These are phyloP conservation scores for Diplogelasinospora grovesii DNA, from an alignment of 495 filamentous ascomycete species.

Conservation along the genomic window DNA sequence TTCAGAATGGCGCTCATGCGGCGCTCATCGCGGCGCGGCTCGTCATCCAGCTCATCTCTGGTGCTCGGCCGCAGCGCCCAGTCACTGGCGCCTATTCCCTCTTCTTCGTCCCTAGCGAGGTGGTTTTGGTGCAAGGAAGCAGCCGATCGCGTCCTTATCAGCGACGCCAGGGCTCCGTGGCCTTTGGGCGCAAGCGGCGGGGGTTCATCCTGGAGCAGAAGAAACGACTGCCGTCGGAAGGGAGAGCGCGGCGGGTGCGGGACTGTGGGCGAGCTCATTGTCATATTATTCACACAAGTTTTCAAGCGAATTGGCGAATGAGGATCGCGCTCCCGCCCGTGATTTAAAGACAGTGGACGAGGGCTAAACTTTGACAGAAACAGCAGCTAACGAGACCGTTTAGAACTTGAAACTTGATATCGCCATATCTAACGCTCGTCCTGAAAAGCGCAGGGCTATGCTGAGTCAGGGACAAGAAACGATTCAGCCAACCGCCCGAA, in stretches of 20 bases:
- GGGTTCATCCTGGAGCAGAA: constrained; percentile 32
- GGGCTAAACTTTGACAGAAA: too few relatives aligned
- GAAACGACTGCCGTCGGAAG: constrained; percentile 24
- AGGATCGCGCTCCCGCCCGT: too few relatives aligned
- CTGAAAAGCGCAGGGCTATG: too few relatives aligned
- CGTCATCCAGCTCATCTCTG: constrained; percentile 33
- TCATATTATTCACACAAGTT: too few relatives aligned
- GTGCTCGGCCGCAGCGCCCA: too few relatives aligned
- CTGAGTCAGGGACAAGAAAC: too few relatives aligned
- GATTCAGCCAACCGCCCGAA: too few relatives aligned
- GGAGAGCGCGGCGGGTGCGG: constrained; percentile 8
- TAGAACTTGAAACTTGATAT: too few relatives aligned
- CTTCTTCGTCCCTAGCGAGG: constrained; percentile 23
- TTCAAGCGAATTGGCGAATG: not conserved
- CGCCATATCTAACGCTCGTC: too few relatives aligned
- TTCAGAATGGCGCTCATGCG: constrained; percentile 49
- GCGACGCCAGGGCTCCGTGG: constrained; percentile 26
- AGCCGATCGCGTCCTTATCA: constrained; percentile 32
- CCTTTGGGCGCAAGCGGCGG: constrained; percentile 21
- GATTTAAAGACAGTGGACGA: too few relatives aligned
- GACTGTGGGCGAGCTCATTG: constrained; percentile 15
- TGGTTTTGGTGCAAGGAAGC: constrained; percentile 2
- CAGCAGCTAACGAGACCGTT: too few relatives aligned
- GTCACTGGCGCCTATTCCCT: constrained; percentile 7
- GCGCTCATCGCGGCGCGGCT: constrained; percentile 39